These are phyloP conservation scores for Malania oleifera DNA, from an alignment of 164 flowering plant genomes.

Conservation along the genomic window DNA sequence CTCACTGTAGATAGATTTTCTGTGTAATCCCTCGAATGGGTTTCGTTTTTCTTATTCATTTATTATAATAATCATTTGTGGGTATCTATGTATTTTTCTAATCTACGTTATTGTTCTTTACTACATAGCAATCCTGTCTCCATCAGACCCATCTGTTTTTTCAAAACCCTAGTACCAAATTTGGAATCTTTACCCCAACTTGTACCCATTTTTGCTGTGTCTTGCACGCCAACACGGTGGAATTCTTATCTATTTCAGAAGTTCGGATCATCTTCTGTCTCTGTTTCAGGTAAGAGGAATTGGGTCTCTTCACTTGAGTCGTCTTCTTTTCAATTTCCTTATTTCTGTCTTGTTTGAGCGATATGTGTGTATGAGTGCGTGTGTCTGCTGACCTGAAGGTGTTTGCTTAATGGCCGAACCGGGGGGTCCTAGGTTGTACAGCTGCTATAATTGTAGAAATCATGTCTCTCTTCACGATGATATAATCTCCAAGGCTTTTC, in stretches of 20 bases:
- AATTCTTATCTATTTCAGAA: not conserved
- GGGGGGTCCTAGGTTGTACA: conserved; percentile 56
- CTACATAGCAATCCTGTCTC: conserved; percentile 7
- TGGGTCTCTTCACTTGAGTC: not conserved
- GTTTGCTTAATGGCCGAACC: conserved; percentile 46
- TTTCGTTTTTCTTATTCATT: too few relatives aligned
- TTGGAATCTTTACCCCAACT: conserved; percentile 12
- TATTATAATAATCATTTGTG: too few relatives aligned
- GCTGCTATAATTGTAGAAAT: conserved; percentile 71
- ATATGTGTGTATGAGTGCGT: not conserved
- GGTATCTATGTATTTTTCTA: too few relatives aligned
- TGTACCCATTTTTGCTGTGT: conserved; percentile 14
- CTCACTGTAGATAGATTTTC: too few relatives aligned
- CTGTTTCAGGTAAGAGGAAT: conserved; percentile 3
- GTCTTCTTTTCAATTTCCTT: not conserved
- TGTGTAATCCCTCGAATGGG: too few relatives aligned
- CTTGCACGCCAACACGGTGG: conserved; percentile 14
- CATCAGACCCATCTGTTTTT: conserved; percentile 6
- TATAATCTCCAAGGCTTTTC: conserved; percentile 68
- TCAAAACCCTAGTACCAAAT: not conserved
- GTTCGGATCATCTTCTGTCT: not conserved
- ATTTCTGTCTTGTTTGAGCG: not conserved
- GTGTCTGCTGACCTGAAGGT: conserved; percentile 5
- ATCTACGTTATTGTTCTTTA: conserved; percentile 1
- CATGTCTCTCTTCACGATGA: conserved; percentile 73